Evolutionary conservation across 2,329 filamentous ascomycete species (phyloP).

Genomic region (Neonectria ditissima): DNA sequence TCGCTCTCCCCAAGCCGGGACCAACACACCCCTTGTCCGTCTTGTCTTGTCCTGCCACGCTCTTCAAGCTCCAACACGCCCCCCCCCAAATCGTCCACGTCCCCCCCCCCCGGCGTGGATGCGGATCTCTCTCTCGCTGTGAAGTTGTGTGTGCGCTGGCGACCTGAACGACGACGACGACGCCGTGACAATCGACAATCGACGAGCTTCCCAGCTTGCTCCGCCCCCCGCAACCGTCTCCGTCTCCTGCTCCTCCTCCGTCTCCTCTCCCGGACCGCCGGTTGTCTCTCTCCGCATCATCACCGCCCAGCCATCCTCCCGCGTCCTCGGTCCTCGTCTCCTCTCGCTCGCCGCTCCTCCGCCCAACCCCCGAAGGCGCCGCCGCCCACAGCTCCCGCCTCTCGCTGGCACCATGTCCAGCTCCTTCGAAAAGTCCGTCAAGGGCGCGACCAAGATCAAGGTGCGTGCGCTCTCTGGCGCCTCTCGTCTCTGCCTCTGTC

Average conservation of each 20-base stretch:
- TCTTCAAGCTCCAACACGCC: constrained; percentile 42
- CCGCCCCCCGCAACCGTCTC: constrained; percentile 23
- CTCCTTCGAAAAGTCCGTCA: constrained; percentile 99
- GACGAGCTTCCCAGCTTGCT: constrained; percentile 24
- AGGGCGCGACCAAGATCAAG: constrained; percentile 98
- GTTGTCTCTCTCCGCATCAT: constrained; percentile 28
- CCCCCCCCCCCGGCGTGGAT: constrained; percentile 37
- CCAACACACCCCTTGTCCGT: constrained; percentile 38
- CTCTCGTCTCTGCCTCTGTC: neutral
- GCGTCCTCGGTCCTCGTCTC: constrained; percentile 21
- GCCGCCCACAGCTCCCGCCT: constrained; percentile 28
- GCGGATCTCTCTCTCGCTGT: constrained; percentile 42
- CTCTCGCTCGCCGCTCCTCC: constrained; percentile 17
- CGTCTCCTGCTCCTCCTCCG: constrained; percentile 16
- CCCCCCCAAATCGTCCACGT: constrained; percentile 44
- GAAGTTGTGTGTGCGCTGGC: constrained; percentile 42
- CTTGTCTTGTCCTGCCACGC: constrained; percentile 42
- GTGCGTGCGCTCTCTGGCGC: constrained; percentile 56
- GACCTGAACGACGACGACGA: constrained; percentile 36
- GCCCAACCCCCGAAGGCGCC: constrained; percentile 8
- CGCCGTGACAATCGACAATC: constrained; percentile 16
- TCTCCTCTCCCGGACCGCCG: constrained; percentile 34
- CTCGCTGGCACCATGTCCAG: constrained; percentile 71
- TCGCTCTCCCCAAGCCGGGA: neutral
- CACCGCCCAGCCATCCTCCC: constrained; percentile 29